Evolutionary conservation across 2,329 filamentous ascomycete species (phyloP), one percentile per base, ranked within the genome.

Genomic region (Mycosphaerella arachidis): DNA sequence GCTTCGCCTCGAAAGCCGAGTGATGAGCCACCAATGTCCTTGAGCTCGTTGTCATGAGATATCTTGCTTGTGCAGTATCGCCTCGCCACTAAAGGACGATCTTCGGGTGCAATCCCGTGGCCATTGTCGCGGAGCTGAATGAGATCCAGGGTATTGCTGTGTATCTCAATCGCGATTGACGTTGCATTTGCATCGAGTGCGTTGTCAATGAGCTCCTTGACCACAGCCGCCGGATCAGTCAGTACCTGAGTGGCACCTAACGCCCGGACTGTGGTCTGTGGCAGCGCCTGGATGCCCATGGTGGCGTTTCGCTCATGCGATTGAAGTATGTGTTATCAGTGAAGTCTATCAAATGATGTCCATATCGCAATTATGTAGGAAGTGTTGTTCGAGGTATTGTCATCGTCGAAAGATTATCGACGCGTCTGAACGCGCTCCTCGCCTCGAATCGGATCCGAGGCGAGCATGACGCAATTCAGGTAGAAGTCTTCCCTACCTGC

Each of bases 161-260:
- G 83, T 13, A 91, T 78, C 30, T 84, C 75, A 27, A 92, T 76
- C 55, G 89, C 84, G 59, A 93, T 78, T 1, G 81, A 81, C 1
- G 82, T 87, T 12, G 89, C 88, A 55, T 81, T 78, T 7, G 89
- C 87, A 72, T 93, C 89, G 20, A 92, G 81, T 48, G 88, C 81
- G 72, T 93, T 92, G 67, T 92, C 90, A 33, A 92, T 73, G 4
- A 92, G 83, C 73, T 92, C 90, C 70, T 92, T 92, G 66, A 91
- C 82, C 2, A 90, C 75, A 10, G 83, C 81, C 12, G 79, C 75
- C 0, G 89, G 81, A 7, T 84, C 83, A 5, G 81, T 78, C 53
- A 92, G 80, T 50, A 81, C 79, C 65, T 86, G 79, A 2, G 83
- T 79, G 7, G 88, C 85, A 37, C 85, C 82, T 6, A 92, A 77